Evolutionary conservation across 148 eudicot genomes (phyloP).

Genomic region (Chenopodium formosanum): DNA sequence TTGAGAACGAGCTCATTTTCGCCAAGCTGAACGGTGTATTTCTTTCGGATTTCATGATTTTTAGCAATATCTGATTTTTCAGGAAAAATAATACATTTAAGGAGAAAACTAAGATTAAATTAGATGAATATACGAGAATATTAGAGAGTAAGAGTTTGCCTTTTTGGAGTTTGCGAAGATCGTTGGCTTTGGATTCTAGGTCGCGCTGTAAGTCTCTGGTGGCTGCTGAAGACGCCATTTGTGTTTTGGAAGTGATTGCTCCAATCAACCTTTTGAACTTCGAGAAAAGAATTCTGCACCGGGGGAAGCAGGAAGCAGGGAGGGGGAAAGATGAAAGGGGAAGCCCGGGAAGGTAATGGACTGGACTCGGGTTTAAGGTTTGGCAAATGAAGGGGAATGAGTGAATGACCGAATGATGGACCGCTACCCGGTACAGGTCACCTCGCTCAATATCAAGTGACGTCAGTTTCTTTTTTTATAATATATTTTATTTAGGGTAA

Average conservation of each 20-base stretch:
- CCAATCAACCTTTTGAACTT: background rate
- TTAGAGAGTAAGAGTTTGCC: conserved; percentile 19
- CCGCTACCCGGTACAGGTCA: too few species aligned
- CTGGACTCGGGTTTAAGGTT: too few species aligned
- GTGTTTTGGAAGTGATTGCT: background rate
- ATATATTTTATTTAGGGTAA: too few species aligned
- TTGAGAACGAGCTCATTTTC: conserved; percentile 98
- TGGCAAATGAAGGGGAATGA: too few species aligned
- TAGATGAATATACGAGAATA: background rate
- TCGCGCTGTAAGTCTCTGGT: conserved; percentile 48
- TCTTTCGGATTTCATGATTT: conserved; percentile 92
- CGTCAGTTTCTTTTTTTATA: too few species aligned
- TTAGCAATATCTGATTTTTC: conserved; percentile 64
- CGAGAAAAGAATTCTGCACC: background rate
- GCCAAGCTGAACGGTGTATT: conserved; percentile 93
- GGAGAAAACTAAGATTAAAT: background rate
- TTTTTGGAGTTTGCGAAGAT: conserved; percentile 60
- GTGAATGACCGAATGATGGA: too few species aligned
- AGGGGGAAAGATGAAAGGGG: too few species aligned
- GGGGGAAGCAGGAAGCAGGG: background rate
- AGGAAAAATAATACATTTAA: background rate
- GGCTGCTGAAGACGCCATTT: conserved; percentile 46
- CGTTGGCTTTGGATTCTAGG: conserved; percentile 51
- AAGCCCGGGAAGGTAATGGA: too few species aligned
- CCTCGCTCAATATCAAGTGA: too few species aligned